These are phyloP conservation scores for Thelonectria blattea DNA, from an alignment of 2,329 filamentous ascomycete genomes.

Conservation along the genomic window DNA sequence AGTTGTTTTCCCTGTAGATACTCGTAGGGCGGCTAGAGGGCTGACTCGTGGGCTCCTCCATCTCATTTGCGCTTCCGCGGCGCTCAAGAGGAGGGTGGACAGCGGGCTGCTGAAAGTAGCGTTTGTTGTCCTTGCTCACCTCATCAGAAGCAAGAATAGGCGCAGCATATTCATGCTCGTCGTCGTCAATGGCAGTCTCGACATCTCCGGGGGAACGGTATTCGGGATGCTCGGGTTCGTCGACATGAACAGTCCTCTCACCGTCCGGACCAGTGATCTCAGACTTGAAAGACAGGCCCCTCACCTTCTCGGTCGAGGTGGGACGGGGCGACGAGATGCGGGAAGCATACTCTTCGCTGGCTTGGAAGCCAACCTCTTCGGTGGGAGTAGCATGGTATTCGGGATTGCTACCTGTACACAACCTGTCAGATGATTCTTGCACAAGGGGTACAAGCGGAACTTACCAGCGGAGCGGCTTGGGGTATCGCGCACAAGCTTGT, in stretches of 20 bases:
- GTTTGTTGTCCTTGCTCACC: constrained; percentile 73
- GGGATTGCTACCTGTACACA: constrained; percentile 64
- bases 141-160: constrained; percentile 93
- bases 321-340: constrained; percentile 75
- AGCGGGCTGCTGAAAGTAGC: constrained; percentile 77
- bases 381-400: constrained; percentile 77
- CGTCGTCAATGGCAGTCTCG: constrained; percentile 58
- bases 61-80: constrained; percentile 63
- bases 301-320: constrained; percentile 36
- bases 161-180: constrained; percentile 68
- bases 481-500: constrained; percentile 83
- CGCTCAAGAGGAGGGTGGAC: constrained; percentile 76
- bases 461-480: constrained; percentile 61
- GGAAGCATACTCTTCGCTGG: constrained; percentile 81
- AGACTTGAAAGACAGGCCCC: constrained; percentile 37
- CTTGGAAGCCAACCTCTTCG: constrained; percentile 89
- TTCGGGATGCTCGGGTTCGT: constrained; percentile 58
- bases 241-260: constrained; percentile 74
- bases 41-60: constrained; percentile 64
- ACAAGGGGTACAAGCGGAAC: constrained; percentile 25
- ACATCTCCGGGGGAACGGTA: constrained; percentile 46
- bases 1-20: constrained; percentile 62
- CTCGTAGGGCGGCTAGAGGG: constrained; percentile 64
- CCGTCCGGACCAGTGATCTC: constrained; percentile 51
- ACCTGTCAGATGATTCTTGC: constrained; percentile 23